Percentiles rank a stretch among this genome's conserved stretches.
Evolutionary conservation across 2,329 filamentous ascomycete genomes (phyloP).

Genomic region (Ascochyta fabae): DNA sequence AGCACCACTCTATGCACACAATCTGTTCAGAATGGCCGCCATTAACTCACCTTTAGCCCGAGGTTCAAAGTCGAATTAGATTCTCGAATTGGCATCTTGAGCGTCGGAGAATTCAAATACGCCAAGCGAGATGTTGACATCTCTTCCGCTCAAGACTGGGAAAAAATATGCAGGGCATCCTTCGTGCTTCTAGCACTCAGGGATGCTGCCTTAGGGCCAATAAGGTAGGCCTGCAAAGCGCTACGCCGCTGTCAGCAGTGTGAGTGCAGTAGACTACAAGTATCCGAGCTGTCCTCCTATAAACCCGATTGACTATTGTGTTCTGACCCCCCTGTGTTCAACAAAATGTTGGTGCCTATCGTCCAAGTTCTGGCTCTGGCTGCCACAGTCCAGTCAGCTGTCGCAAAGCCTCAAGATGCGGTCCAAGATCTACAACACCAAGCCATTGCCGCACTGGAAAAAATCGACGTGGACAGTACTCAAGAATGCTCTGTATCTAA

Average conservation of each 20-base stretch:
- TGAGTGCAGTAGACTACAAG: not conserved
- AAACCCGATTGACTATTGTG: not conserved
- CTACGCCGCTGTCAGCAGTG: not conserved
- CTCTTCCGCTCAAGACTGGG: not conserved
- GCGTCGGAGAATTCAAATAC: not conserved
- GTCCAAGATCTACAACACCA: constrained; percentile 22
- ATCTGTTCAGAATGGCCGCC: too few relatives aligned
- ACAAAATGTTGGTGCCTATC: not conserved
- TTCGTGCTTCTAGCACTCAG: not conserved
- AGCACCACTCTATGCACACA: too few relatives aligned
- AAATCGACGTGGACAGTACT: constrained; percentile 9
- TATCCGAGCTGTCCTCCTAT: not conserved
- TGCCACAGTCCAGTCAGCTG: constrained; percentile 11
- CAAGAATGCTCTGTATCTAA: constrained; percentile 16
- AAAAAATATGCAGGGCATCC: not conserved
- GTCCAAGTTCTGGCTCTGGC: constrained; percentile 18
- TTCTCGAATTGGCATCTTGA: not conserved
- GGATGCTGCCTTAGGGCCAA: constrained; percentile 1
- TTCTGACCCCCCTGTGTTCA: not conserved
- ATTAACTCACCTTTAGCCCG: too few relatives aligned
- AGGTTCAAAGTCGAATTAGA: not conserved
- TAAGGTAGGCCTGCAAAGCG: not conserved
- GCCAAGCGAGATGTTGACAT: not conserved
- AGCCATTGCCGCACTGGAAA: constrained; percentile 19
- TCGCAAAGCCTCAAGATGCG: constrained; percentile 13